Base-by-base conservation (phyloP, 345 rosid species). In the Euphorbia pulcherrima region DNA sequence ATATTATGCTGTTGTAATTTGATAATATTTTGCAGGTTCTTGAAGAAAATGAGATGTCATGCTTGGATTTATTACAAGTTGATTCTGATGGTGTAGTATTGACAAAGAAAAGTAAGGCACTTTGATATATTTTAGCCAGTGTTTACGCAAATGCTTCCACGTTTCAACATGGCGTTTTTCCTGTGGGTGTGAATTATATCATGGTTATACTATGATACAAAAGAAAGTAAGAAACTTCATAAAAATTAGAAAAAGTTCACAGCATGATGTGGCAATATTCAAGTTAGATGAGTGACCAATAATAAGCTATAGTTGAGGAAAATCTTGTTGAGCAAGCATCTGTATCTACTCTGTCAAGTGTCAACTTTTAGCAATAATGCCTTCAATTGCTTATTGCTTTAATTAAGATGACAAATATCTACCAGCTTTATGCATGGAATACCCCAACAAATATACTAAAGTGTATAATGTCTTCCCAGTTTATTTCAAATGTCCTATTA, bases 11-110 rank as follows among this genome's bases (percentile, higher is more conserved):
- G 8, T 20, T 51, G 12, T 37, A 37, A 5, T 37, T 27, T 9
- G 48, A 57, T 68, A 24, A 30, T 11, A 8, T 62, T 44, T 62
- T 73, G 67, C 85, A 94, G 99, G 99, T 85, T 68, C 92, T 94
- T 52, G 97, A 94, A 73, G 99, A 92, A 77, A 81, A 94, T 75
- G 88, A 94, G 69, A 79, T 92, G 75, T 84, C 81, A 17, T 94
- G 99, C 77, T 50, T 75, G 73, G 97, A 94, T 61, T 76, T 92
- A 17, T 75, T 89, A 80, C 84, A 83, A 74, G 80, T 88, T 77
- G 81, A 84, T 74, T 85, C 90, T 28, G 99, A 94, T 70, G 97
- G 86, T 52, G 89, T 94, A 67, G 78, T 88, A 68, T 69, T 92
- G 81, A 89, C 97, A 71, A 87, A 82, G 67, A 82, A 64, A 73